Evolutionary conservation across 139 green algal genomes (phyloP), one percentile per base, ranked within the genome.

Genomic region (Chlorella sp.): DNA sequence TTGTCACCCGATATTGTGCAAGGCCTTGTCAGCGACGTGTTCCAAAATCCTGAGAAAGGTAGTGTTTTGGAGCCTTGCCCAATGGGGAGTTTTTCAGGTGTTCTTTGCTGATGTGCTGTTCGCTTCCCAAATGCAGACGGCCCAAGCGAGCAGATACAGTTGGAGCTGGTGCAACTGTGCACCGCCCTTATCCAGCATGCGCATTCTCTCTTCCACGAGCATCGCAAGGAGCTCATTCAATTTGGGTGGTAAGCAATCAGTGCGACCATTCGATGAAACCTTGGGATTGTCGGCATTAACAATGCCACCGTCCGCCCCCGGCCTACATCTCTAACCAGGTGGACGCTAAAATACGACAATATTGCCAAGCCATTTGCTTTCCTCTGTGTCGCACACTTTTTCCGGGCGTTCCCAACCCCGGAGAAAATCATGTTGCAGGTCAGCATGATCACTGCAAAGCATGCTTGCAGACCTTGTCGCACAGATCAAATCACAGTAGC

Each of bases 401-500:
- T 99, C 56, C 87, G 92, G n/a, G 88, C 90, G 60, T 97, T 95
- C 81, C 86, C 73, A 3, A 86, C 82, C 14, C 93, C 95, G 0
- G 94, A 98, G 73, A 98, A 96, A 86, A 95, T 98, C 58, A 92
- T 97, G 48, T 85, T 97, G 78, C 94, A 98, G 92, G 95, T 96
- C 28, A 32, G 80, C 51, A 32, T 20, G 8, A 40, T 20, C n/a
- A n/a, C n/a, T n/a, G n/a, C n/a, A n/a, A n/a, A n/a, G n/a, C n/a
- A n/a, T n/a, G n/a, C n/a, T n/a, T n/a, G n/a, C n/a, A n/a, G n/a
- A n/a, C n/a, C n/a, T n/a, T n/a, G n/a, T n/a, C n/a, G n/a, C n/a
- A n/a, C 30, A 73, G n/a, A n/a, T 28, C n/a, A 32, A 17, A 6
- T 70, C 4, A 40, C 41, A 43, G 13, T 46, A 32, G 8, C 16